phyloP scores from a whole-genome alignment of 2,329 filamentous ascomycete genomes.

The Aspergillus flavus region DNA sequence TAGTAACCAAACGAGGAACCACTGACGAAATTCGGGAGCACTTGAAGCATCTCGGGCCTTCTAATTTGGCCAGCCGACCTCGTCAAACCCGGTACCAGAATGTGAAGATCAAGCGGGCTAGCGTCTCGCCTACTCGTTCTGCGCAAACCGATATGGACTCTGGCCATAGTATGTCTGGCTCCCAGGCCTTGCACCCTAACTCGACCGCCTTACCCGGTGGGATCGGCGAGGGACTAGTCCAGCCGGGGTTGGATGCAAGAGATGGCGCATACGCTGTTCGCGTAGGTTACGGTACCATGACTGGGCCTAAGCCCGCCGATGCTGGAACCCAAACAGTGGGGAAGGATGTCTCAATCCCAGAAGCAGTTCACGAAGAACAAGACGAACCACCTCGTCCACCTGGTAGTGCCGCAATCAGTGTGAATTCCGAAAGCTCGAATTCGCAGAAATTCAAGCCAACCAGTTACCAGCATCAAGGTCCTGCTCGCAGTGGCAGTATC shows the following conservation, averaged over 20 bases:
- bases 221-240: slow-evolving; percentile 57
- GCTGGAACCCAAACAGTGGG: slow-evolving; percentile 19
- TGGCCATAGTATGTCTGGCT: slow-evolving; percentile 46
- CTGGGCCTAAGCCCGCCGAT: slow-evolving; percentile 27
- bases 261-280: slow-evolving; percentile 67
- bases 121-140: slow-evolving; percentile 36
- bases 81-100: slow-evolving; percentile 63
- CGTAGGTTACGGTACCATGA: slow-evolving; percentile 56
- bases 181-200: slow-evolving; percentile 29
- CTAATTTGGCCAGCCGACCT: slow-evolving; percentile 63
- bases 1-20: slow-evolving; percentile 51
- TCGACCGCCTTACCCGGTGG: slow-evolving; percentile 51
- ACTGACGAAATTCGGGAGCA: slow-evolving; percentile 61
- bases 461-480: slow-evolving; percentile 46
- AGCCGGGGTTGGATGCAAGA: slow-evolving; percentile 59
- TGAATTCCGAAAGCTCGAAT: slow-evolving; percentile 26
- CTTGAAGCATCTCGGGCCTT: slow-evolving; percentile 65
- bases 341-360: slow-evolving; percentile 36
- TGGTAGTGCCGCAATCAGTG: slow-evolving; percentile 28
- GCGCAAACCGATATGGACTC: slow-evolving; percentile 39
- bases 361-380: slow-evolving; percentile 34
- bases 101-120: slow-evolving; percentile 67
- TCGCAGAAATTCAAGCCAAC: slow-evolving; percentile 24
- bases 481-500: slow-evolving; percentile 73
- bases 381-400: slow-evolving; percentile 27